Conservation (phyloP, 306 rosid genomes). For the Trifolium subterraneum region DNA sequence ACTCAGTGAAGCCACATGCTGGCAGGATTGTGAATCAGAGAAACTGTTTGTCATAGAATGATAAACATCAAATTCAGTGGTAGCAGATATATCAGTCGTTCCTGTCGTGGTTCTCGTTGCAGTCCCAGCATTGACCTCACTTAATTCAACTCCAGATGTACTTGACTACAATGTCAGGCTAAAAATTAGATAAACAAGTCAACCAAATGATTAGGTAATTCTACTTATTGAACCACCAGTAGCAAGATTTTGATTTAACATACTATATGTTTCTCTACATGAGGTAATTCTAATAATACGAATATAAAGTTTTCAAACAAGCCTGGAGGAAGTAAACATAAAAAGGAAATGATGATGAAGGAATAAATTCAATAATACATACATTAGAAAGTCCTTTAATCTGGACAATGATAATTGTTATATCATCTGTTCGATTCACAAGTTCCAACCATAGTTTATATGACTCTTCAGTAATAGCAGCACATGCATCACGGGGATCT, state of each 20-base stretch:
- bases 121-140: constrained; percentile 6
- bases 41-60: constrained; percentile 24
- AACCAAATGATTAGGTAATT: background rate
- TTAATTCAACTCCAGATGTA: constrained; percentile 31
- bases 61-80: constrained; percentile 20
- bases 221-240: background rate
- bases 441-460: constrained; percentile 83
- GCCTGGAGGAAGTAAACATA: background rate
- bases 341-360: constrained; percentile 25
- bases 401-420: constrained; percentile 80
- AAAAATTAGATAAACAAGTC: constrained; percentile 17
- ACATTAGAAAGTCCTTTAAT: constrained; percentile 82
- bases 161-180: constrained; percentile 31
- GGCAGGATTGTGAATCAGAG: constrained; percentile 30
- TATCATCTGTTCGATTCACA: constrained; percentile 92
- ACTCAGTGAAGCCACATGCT: too few relatives aligned
- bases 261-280: background rate
- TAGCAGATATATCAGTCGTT: constrained; percentile 21
- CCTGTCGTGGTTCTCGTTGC: constrained; percentile 7
- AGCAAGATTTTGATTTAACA: constrained; percentile 8
- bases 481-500: constrained; percentile 90
- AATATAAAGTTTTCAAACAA: constrained; percentile 23
- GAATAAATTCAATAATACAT: constrained; percentile 43
- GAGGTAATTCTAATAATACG: too few relatives aligned
- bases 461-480: constrained; percentile 87